phyloP scores from a whole-genome alignment of 345 rosid genomes.

The Dipteronia dyeriana region DNA sequence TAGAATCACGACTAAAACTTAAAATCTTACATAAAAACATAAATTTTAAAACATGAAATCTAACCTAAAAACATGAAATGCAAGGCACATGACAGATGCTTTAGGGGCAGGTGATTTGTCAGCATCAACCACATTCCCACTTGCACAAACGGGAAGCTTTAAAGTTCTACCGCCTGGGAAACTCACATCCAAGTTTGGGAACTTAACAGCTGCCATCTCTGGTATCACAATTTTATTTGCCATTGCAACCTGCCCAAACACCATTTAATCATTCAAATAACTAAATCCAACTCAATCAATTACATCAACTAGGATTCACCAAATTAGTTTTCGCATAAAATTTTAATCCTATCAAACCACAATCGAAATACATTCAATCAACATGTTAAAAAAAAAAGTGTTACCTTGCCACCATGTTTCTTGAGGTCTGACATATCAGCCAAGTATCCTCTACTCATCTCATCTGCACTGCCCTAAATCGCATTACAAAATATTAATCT shows the following conservation, averaged over 20 bases:
- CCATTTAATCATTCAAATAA: not conserved
- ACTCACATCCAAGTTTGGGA: constrained; percentile 61
- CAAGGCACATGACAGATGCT: constrained; percentile 71
- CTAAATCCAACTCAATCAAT: not conserved
- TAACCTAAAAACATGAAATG: no score
- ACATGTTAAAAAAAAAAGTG: not conserved
- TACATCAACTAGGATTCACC: not conserved
- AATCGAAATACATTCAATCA: not conserved
- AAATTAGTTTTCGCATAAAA: not conserved
- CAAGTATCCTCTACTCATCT: constrained; percentile 90
- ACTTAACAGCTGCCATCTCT: constrained; percentile 59
- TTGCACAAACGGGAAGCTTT: constrained; percentile 61
- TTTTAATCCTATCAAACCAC: not conserved
- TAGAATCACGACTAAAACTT: no score
- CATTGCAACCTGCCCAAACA: constrained; percentile 59
- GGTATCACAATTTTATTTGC: constrained; percentile 73
- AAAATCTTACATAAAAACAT: no score
- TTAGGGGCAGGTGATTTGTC: constrained; percentile 39
- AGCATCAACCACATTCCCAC: constrained; percentile 30
- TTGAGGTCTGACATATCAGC: constrained; percentile 70
- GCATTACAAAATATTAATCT: constrained; percentile 30
- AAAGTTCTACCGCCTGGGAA: constrained; percentile 48
- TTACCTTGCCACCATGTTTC: constrained; percentile 96
- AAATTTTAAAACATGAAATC: no score
- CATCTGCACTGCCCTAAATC: constrained; percentile 91